Conservation (phyloP, 331 rosid species). For the Stylosanthes scabra region DNA sequence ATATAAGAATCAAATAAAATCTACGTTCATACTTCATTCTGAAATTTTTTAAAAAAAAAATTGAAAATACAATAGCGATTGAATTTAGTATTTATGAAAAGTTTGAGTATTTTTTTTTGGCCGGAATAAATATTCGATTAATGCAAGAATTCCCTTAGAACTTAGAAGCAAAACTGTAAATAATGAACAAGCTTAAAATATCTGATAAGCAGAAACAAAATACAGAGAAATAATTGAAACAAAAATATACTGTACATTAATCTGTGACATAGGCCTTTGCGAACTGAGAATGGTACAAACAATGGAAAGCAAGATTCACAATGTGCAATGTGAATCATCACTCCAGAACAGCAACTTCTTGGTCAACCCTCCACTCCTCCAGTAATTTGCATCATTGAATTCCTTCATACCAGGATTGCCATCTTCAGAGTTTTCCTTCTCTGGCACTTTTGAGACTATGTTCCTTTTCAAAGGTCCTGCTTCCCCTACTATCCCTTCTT, state of each 20-base stretch:
- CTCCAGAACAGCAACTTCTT: conserved; percentile 89
- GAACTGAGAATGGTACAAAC: conserved; percentile 43
- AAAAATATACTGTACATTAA: conserved; percentile 83
- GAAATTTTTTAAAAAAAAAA: no score
- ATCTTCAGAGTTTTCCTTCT: conserved; percentile 78
- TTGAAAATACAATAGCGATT: no score
- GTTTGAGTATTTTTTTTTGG: background rate
- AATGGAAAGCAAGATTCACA: conserved; percentile 35
- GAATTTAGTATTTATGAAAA: no score
- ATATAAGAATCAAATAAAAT: no score
- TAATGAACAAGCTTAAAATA: conserved; percentile 57
- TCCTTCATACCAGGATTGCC: conserved; percentile 77
- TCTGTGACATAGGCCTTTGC: conserved; percentile 45
- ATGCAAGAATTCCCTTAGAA: conserved; percentile 54
- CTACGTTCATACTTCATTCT: no score
- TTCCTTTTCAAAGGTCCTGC: conserved; percentile 91
- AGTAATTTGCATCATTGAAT: conserved; percentile 93
- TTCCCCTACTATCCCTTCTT: conserved; percentile 97
- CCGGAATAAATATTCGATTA: conserved; percentile 51
- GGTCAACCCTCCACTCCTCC: conserved; percentile 99
- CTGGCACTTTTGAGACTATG: conserved; percentile 54
- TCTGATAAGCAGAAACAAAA: conserved; percentile 58
- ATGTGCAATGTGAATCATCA: conserved; percentile 32
- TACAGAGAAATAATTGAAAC: conserved; percentile 63
- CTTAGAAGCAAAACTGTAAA: conserved; percentile 61